phyloP scores from a whole-genome alignment of 331 rosid species.

The Malus hybrid region DNA sequence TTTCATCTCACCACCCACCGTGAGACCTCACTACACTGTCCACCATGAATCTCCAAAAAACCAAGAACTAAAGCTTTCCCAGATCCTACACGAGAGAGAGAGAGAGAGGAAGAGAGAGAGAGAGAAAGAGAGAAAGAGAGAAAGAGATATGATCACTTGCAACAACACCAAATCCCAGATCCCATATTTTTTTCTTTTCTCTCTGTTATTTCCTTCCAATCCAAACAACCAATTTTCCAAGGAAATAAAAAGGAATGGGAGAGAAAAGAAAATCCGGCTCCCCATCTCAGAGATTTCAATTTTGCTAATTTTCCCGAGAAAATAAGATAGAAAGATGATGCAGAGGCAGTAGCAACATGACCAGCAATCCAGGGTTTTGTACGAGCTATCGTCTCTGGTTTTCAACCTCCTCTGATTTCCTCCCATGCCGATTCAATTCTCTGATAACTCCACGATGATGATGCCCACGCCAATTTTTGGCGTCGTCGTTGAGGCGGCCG shows the following conservation, averaged over 20 bases:
- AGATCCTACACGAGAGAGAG: no score
- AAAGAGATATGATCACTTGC: no score
- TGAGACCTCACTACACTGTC: no score
- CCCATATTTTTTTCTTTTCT: no score
- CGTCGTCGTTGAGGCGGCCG: conserved; percentile 16
- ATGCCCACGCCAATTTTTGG: conserved; percentile 1
- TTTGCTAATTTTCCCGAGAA: not conserved
- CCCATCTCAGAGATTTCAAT: not conserved
- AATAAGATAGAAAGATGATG: not conserved
- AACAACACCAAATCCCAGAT: no score
- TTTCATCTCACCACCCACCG: no score
- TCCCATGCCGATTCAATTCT: conserved; percentile 38
- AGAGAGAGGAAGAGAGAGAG: no score
- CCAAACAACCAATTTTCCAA: not conserved
- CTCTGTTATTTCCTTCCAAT: not conserved
- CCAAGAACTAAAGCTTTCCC: no score
- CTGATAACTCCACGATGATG: conserved; percentile 26
- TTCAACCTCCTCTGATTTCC: conserved; percentile 65
- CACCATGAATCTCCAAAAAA: no score
- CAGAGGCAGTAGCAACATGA: conserved; percentile 21
- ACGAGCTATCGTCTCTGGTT: conserved; percentile 64
- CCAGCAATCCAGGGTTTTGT: conserved; percentile 45
- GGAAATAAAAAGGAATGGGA: not conserved
- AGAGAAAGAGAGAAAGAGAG: no score
- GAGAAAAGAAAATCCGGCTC: not conserved